Evolutionary conservation across 257 asterid genomes (phyloP), one percentile per base, ranked within the genome.

Genomic region (Solanum virginianum): DNA sequence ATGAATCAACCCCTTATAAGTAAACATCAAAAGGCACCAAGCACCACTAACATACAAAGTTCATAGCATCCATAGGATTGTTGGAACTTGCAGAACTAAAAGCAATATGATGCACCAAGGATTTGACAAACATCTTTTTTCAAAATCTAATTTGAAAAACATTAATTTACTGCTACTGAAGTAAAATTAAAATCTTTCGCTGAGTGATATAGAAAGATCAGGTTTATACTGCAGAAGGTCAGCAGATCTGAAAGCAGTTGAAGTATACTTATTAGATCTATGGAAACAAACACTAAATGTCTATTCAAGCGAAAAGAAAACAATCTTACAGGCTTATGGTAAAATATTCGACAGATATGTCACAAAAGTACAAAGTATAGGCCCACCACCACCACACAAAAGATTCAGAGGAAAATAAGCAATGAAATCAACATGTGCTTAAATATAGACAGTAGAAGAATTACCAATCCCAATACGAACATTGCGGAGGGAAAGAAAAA

Each of bases 401-500:
- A 47, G 59, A 47, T 77, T 49, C 82, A 14, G 82, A 51, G 63
- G 22, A 77, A 15, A 51, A 51, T 74, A 77, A 77, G 63, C 82
- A 77, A 77, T 51, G 22, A 51, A 51, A 77, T 51, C 22, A 77
- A 53, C 82, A 47, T 26, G 82, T n/a, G 7, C 60, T 77, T 77
- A 77, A 77, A 77, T 77, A 51, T 77, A 51, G 82, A 15, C 60
- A 74, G 63, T 26, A 51, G 45, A 59, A 84, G 81, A 84, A 90
- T 89, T 94, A 96, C 99, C 99, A 1, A 92, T 92, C 84, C 99
- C 99, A 68, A 97, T 89, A 77, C 99, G 98, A 89, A 93, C 88
- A 87, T 95, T 97, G 88, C 99, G 96, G 79, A 97, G 95, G 90
- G 99, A 90, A 85, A 97, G 98, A 87, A 97, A 97, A 82, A 97